A percentile compares a stretch with the other conserved stretches of the same genome.
Conservation (phyloP, 768 basidiomycete genomes). For the Kwoniella dejecticola region DNA sequence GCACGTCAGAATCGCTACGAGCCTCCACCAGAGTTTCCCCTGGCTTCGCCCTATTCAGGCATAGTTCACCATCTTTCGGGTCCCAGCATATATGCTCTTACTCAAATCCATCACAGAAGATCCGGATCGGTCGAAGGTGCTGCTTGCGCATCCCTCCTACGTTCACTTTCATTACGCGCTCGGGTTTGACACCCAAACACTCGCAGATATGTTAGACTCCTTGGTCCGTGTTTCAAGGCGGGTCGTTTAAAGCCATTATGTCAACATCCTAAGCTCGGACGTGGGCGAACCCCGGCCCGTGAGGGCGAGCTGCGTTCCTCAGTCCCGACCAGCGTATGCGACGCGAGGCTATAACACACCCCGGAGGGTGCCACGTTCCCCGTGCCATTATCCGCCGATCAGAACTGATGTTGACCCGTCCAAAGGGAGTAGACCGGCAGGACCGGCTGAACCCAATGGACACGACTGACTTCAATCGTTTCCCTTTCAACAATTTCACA, state of each 20-base stretch:
- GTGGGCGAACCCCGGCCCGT: slow-evolving; percentile 62
- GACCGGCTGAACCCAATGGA: slow-evolving; percentile 63
- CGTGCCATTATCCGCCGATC: slow-evolving; percentile 63
- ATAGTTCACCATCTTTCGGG: slow-evolving; percentile 91
- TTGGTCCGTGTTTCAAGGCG: slow-evolving; percentile 85
- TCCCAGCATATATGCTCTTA: slow-evolving; percentile 83
- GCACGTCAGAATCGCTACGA: slow-evolving; percentile 95
- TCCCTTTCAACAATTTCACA: slow-evolving; percentile 79
- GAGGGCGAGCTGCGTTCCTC: slow-evolving; percentile 66
- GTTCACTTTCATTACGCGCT: slow-evolving; percentile 72
- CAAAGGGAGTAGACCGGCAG: slow-evolving; percentile 63
- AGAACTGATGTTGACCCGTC: slow-evolving; percentile 73
- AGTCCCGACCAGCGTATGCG: slow-evolving; percentile 64
- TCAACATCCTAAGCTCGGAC: slow-evolving; percentile 71
- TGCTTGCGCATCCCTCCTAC: slow-evolving; percentile 64
- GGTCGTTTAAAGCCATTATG: slow-evolving; percentile 77
- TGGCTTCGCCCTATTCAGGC: slow-evolving; percentile 88
- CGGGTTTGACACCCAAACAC: slow-evolving; percentile 75
- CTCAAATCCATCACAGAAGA: slow-evolving; percentile 72
- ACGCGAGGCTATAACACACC: slow-evolving; percentile 69
- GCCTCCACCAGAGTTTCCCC: slow-evolving; percentile 95
- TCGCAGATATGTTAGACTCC: slow-evolving; percentile 82
- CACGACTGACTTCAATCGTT: slow-evolving; percentile 73
- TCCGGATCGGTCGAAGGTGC: slow-evolving; percentile 76
- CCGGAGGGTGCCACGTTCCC: slow-evolving; percentile 66